Evolutionary conservation across 495 filamentous ascomycete species (phyloP).

Genomic region (Penicillium lividum): DNA sequence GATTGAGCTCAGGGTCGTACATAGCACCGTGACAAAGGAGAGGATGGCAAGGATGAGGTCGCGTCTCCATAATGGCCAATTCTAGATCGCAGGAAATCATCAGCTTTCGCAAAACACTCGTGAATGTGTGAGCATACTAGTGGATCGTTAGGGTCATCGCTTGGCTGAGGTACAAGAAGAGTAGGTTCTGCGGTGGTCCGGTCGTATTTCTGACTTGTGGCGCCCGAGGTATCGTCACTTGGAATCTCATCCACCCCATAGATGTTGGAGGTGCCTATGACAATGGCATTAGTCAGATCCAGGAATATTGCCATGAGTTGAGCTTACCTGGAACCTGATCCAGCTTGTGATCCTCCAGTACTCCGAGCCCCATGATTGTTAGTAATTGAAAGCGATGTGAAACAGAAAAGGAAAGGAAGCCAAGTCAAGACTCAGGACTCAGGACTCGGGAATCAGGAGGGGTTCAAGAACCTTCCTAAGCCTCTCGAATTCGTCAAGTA

Average conservation of each 20-base stretch:
- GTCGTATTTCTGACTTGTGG: slow-evolving; percentile 68
- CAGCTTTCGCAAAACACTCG: slow-evolving; percentile 5
- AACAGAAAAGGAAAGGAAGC: neutral
- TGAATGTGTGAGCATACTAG: slow-evolving; percentile 44
- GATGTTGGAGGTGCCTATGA: slow-evolving; percentile 64
- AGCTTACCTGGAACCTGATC: slow-evolving; percentile 72
- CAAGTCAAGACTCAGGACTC: neutral
- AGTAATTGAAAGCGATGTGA: neutral
- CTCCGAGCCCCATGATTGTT: slow-evolving; percentile 73
- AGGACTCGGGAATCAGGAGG: no score
- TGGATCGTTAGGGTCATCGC: slow-evolving; percentile 79
- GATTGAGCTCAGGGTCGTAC: slow-evolving; percentile 76
- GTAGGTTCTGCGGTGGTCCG: slow-evolving; percentile 64
- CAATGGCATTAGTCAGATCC: neutral
- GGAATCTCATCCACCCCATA: slow-evolving; percentile 56
- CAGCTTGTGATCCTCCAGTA: slow-evolving; percentile 65
- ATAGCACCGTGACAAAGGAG: slow-evolving; percentile 77
- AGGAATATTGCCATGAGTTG: neutral
- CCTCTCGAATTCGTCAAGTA: neutral
- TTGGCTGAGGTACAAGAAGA: slow-evolving; percentile 78
- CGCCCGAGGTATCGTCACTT: slow-evolving; percentile 32
- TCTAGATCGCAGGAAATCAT: slow-evolving; percentile 46
- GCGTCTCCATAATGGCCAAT: slow-evolving; percentile 88
- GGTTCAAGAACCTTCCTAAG: no score
- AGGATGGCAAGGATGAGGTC: slow-evolving; percentile 78